Evolutionary conservation across 2,329 filamentous ascomycete species (phyloP), one percentile per base, ranked within the genome.

Genomic region (Boeremia exigua): DNA sequence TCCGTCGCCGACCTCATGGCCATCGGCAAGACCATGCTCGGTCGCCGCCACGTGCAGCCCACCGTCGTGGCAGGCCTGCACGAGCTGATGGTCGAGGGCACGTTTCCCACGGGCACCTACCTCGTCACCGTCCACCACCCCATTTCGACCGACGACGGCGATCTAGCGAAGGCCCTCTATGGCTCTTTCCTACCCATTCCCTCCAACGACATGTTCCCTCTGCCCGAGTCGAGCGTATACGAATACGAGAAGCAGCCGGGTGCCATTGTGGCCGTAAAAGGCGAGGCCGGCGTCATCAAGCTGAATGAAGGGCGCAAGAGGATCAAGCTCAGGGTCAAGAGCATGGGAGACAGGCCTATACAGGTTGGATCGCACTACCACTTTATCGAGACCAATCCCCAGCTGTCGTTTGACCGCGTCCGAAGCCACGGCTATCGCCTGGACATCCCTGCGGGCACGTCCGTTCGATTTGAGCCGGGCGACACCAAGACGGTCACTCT

Each of bases 301-400:
- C 77, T 98, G 65, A 96, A 92, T 72, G 82, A 88, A 65, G 88
- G 88, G 34, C 84, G 92, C 48, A 87, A 85, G 76, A 84, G 93
- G 58, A 88, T 93, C 61, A 83, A 79, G 56, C 79, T 98, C 34
- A 86, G 82, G 70, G 91, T 98, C 36, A 92, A 88, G 60, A 96
- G 91, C 75, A 90, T 85, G 67, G 94, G 94, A 6, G 94, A 98
- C 75, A 82, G 94, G 29, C 94, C 94, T 1, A 89, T 97, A 58
- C 93, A 97, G 81, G 83, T 91, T 56, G 94, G 94, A 29, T 96
- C 92, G 29, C 94, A 98, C 77, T 98, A 96, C 75, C 94, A 97
- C 77, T 96, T 98, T 74, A 86, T 96, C 70, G 94, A 98, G 79
- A 89, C 88, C n/a, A 98, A 98, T 76, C 91, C 92, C 0, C 86